phyloP scores from a whole-genome alignment of 768 basidiomycete genomes.

The Lactifluus subvellereus region DNA sequence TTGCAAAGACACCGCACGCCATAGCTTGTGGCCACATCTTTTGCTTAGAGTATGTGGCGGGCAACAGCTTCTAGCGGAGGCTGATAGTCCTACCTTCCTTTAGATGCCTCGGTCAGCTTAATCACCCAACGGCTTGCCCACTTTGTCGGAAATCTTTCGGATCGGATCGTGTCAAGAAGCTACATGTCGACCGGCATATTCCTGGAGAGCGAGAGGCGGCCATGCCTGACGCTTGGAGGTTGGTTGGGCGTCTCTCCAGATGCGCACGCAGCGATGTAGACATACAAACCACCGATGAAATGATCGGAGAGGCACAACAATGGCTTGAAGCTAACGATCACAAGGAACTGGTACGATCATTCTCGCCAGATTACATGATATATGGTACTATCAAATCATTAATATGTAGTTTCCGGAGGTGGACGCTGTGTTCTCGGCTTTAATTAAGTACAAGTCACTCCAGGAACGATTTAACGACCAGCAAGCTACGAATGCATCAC shows the following conservation, averaged over 20 bases:
- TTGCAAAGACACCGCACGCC: conserved; percentile 53
- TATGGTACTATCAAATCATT: not conserved
- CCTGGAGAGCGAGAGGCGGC: conserved; percentile 8
- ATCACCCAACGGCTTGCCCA: conserved; percentile 49
- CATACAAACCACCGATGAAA: conserved; percentile 33
- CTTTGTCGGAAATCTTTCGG: conserved; percentile 59
- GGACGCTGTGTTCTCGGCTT: conserved; percentile 14
- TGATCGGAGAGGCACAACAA: conserved; percentile 43
- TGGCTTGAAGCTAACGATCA: conserved; percentile 39
- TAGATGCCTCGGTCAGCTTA: conserved; percentile 52
- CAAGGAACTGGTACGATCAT: conserved; percentile 14
- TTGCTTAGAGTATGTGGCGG: conserved; percentile 53
- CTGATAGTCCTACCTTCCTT: not conserved
- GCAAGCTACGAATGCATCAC: not conserved
- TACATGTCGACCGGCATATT: conserved; percentile 49
- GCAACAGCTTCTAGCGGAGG: not conserved
- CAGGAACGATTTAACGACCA: conserved; percentile 18
- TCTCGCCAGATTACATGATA: not conserved
- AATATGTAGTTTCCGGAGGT: conserved; percentile 19
- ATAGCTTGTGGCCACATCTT: conserved; percentile 78
- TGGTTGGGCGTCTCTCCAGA: conserved; percentile 12
- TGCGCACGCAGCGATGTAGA: conserved; percentile 24
- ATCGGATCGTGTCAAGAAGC: conserved; percentile 53
- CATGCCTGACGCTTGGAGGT: conserved; percentile 9
- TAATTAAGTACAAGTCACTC: conserved; percentile 21